Evolutionary conservation across 352 stramenopile species (phyloP).

Genomic region (Phytophthora fragariae): DNA sequence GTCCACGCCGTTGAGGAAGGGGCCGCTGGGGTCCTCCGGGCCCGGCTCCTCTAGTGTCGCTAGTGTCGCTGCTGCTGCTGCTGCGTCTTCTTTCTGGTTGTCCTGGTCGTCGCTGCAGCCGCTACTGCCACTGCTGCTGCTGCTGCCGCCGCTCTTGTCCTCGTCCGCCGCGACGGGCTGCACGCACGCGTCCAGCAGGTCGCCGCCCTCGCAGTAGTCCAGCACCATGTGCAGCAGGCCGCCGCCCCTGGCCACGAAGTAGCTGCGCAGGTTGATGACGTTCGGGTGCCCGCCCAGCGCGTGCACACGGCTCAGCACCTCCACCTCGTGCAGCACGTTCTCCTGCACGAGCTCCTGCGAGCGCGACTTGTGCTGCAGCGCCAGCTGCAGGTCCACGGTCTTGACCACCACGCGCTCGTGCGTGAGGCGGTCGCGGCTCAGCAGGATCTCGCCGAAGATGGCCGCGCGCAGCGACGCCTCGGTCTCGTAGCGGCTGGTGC

Average conservation of each 20-base stretch:
- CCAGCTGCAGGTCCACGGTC: constrained; percentile 70
- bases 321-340: constrained; percentile 74
- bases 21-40: constrained; percentile 16
- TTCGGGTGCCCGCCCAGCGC: constrained; percentile 72
- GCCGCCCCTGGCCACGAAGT: constrained; percentile 63
- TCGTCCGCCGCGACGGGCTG: constrained; percentile 12
- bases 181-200: constrained; percentile 73
- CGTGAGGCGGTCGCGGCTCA: constrained; percentile 64
- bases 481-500: constrained; percentile 51
- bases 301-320: constrained; percentile 65
- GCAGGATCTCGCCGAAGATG: constrained; percentile 80
- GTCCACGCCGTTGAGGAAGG: constrained; percentile 31
- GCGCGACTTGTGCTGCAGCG: constrained; percentile 59
- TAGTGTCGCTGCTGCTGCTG: background rate
- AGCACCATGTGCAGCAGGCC: constrained; percentile 72
- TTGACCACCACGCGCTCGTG: constrained; percentile 72
- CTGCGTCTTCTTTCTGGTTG: constrained; percentile 23
- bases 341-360: constrained; percentile 66
- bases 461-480: constrained; percentile 54
- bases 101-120: background rate
- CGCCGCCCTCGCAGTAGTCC: constrained; percentile 81
- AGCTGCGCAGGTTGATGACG: constrained; percentile 73
- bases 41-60: background rate
- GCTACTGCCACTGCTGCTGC: constrained; percentile 4
- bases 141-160: constrained; percentile 12